Evolutionary conservation across 176 grass and related monocot genomes (phyloP).

Genomic region (Ensete glaucum): DNA sequence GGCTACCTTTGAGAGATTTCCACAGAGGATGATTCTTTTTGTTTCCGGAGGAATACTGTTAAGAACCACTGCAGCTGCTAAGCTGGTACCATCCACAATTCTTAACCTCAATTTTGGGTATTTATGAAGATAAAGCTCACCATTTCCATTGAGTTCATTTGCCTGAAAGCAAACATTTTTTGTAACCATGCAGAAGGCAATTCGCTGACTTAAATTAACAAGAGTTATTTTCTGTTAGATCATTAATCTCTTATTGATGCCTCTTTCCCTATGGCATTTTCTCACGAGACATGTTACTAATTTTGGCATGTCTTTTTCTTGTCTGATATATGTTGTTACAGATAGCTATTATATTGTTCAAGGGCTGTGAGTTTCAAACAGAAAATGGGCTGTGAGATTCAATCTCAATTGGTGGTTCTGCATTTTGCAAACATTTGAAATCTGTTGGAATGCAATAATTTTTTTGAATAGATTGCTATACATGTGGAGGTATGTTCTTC

Average conservation of each 20-base stretch:
- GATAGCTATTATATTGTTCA: too few relatives aligned
- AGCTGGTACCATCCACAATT: constrained; percentile 81
- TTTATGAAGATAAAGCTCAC: constrained; percentile 65
- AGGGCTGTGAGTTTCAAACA: too few relatives aligned
- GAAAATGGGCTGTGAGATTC: too few relatives aligned
- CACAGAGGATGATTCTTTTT: constrained; percentile 47
- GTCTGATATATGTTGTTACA: too few relatives aligned
- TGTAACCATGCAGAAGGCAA: background rate
- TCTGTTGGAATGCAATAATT: background rate
- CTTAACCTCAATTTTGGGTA: constrained; percentile 56
- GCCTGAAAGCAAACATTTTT: constrained; percentile 22
- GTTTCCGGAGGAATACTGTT: constrained; percentile 43
- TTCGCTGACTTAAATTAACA: background rate
- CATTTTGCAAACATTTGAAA: background rate
- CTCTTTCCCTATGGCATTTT: too few relatives aligned
- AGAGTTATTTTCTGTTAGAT: background rate
- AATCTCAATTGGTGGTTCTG: background rate
- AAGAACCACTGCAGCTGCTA: constrained; percentile 73
- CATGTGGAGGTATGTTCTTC: background rate
- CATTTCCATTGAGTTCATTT: constrained; percentile 57
- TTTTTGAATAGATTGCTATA: background rate
- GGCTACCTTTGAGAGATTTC: constrained; percentile 60
- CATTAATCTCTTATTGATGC: too few relatives aligned
- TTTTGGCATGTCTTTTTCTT: too few relatives aligned
- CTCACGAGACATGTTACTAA: too few relatives aligned